Evolutionary conservation across 73 alveolate genomes (phyloP).

Genomic region (Uronychia setigera): DNA sequence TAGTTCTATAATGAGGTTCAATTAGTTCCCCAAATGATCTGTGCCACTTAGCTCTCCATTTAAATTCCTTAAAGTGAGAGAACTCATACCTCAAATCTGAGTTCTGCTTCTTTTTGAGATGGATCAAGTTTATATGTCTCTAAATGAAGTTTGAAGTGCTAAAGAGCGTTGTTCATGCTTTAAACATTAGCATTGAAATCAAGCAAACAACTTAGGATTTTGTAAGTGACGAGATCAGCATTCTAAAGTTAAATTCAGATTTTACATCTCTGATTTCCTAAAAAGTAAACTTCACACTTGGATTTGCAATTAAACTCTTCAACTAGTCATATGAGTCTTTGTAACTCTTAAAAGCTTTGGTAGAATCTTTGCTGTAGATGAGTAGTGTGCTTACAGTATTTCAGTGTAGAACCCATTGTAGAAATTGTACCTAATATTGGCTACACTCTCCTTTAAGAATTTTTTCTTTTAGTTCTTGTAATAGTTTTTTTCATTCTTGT

Average conservation of each 20-base stretch:
- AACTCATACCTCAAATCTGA: background rate
- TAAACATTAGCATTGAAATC: background rate
- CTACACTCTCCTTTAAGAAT: background rate
- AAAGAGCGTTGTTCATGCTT: background rate
- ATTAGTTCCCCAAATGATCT: background rate
- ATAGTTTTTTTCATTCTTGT: background rate
- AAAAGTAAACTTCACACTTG: background rate
- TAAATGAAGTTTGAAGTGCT: background rate
- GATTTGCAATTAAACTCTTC: background rate
- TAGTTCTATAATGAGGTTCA: background rate
- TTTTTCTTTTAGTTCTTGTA: background rate
- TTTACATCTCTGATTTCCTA: background rate
- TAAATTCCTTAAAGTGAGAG: background rate
- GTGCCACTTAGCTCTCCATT: background rate
- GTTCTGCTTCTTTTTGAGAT: background rate
- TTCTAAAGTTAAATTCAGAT: no score
- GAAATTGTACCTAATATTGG: background rate
- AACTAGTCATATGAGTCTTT: background rate
- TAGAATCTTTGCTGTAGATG: background rate
- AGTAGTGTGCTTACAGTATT: background rate
- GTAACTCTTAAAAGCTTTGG: background rate
- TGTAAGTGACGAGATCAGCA: background rate
- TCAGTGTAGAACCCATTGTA: background rate
- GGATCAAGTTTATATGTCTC: background rate
- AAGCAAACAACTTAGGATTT: background rate